These are phyloP conservation scores for Lithospermum erythrorhizon DNA, from an alignment of 257 asterid genomes.

Conservation along the genomic window DNA sequence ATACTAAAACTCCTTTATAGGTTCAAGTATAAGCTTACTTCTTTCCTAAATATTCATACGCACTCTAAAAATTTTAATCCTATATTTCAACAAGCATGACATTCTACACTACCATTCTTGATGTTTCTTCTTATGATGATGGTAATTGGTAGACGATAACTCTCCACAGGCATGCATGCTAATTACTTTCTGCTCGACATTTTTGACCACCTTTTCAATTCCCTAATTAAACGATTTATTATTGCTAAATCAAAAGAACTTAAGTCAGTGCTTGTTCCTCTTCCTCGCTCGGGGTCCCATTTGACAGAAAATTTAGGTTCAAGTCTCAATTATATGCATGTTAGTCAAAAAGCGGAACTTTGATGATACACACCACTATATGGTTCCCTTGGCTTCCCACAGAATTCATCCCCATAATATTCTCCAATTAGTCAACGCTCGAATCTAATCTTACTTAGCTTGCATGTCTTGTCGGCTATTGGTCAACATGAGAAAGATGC, in stretches of 20 bases:
- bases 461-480: no score
- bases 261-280: background rate
- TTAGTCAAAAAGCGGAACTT: background rate
- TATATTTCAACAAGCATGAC: no score
- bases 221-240: background rate
- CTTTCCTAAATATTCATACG: no score
- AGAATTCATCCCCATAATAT: background rate
- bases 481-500: no score
- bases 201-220: background rate
- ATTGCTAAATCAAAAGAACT: background rate
- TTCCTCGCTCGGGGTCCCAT: background rate
- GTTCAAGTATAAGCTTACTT: no score
- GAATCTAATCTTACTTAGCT: conserved; percentile 12
- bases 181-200: background rate
- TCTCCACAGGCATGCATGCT: background rate
- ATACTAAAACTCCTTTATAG: no score
- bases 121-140: no score
- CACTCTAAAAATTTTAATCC: no score
- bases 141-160: background rate
- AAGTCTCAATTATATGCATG: background rate
- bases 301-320: background rate
- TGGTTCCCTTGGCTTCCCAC: conserved; percentile 1
- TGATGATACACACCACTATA: background rate
- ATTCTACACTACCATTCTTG: no score
- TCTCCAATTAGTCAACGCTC: conserved; percentile 8